Base-by-base conservation (phyloP, 805 yeast genomes). In the Starmerella etchellsii region DNA sequence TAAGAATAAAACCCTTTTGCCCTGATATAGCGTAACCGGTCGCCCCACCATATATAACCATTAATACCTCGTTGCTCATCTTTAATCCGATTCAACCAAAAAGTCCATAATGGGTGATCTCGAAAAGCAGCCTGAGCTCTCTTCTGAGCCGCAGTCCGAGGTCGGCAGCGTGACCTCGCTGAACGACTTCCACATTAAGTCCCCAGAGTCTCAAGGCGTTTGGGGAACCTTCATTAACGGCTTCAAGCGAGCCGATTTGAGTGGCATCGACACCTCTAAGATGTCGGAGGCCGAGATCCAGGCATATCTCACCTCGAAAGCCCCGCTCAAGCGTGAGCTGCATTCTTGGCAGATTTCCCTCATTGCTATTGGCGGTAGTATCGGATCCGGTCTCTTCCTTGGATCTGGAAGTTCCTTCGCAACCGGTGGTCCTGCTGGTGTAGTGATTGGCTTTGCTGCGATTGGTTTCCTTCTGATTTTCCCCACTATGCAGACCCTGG, bases 351-450 rank as follows among this genome's bases (percentile, higher is more conserved):
- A 61, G 41, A 37, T 61, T 32, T 58, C 55, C 40, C 74, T 81
- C 74, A 78, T 82, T 53, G 84, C 93, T 30, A 67, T 83, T 41
- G 91, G 91, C 43, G 85, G 91, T 40, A 78, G 88, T 38, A 78
- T 82, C 44, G 95, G 94, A 54, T 78, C 91, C 24, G 81, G 81
- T 50, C 59, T 76, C 25, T 75, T 72, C 54, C 62, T 75, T 27
- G 71, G 75, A 29, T 62, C 72, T 0, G 76, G 77, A 20, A 62
- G 62, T 28, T 61, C 74, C 10, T 59, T 71, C 37, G 56, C 60
- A 26, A 53, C 52, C 10, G 73, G 73, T 43, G 74, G 74, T 14
- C 71, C 72, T 14, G 81, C 71, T 4, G 73, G 70, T 42, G 55
- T 73, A n/a, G 60, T 81, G 30, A 66, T 78, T 34, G 76, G 81